Evolutionary conservation across 108 stramenopile species (phyloP).

Genomic region (Thalassiosira profunda): DNA sequence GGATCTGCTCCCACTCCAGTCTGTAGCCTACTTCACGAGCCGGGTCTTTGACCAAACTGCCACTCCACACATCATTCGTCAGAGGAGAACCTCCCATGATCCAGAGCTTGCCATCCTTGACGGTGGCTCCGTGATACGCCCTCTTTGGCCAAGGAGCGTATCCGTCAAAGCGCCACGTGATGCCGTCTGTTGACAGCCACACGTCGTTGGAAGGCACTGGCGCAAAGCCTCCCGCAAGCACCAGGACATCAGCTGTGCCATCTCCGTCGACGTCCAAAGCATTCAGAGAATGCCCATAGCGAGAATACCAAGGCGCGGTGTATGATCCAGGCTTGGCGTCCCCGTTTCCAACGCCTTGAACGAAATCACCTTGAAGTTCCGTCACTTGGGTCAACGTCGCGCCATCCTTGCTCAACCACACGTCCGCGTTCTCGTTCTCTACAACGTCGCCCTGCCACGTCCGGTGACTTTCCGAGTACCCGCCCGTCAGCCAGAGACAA

Average conservation of each 20-base stretch:
- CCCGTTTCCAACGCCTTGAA: conserved; percentile 46
- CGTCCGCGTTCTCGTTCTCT: conserved; percentile 46
- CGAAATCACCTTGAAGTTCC: conserved; percentile 35
- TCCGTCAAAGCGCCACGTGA: conserved; percentile 65
- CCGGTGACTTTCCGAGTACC: conserved; percentile 37
- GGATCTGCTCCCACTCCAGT: conserved; percentile 21
- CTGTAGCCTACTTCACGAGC: conserved; percentile 25
- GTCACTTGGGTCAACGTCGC: conserved; percentile 50
- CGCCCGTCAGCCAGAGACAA: conserved; percentile 55
- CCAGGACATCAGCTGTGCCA: conserved; percentile 64
- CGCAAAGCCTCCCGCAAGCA: conserved; percentile 67
- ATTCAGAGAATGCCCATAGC: conserved; percentile 79
- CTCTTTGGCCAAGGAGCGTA: conserved; percentile 73
- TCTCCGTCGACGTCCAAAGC: conserved; percentile 59
- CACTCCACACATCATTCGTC: conserved; percentile 76
- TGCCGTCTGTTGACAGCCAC: conserved; percentile 75
- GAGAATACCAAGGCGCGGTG: conserved; percentile 73
- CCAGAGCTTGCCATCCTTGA: conserved; percentile 50
- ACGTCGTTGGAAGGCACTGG: conserved; percentile 78
- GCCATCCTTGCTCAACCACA: conserved; percentile 43
- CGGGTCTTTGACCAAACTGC: conserved; percentile 27
- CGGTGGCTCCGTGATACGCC: conserved; percentile 67
- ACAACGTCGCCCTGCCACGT: conserved; percentile 40
- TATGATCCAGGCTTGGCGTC: conserved; percentile 47
- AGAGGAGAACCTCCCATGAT: conserved; percentile 82